These are phyloP conservation scores for Dillenia turbinata DNA, from an alignment of 164 flowering plant species.

Conservation along the genomic window DNA sequence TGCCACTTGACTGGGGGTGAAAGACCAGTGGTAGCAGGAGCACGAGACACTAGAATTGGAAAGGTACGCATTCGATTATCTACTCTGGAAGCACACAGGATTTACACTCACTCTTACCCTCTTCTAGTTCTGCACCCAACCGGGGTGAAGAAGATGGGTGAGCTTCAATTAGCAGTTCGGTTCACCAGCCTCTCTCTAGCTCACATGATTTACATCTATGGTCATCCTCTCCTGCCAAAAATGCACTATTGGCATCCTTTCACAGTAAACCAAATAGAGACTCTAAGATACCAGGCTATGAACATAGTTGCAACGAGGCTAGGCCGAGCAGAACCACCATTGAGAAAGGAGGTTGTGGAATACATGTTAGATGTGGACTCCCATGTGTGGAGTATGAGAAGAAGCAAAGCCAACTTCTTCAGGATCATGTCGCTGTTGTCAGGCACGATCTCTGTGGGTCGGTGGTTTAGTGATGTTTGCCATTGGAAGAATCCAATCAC, in stretches of 20 bases:
- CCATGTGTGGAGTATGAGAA: slow-evolving; percentile 64
- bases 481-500: slow-evolving; percentile 57
- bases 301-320: slow-evolving; percentile 48
- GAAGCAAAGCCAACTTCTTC: slow-evolving; percentile 65
- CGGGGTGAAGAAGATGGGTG: slow-evolving; percentile 63
- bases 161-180: slow-evolving; percentile 46
- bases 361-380: slow-evolving; percentile 67
- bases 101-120: slow-evolving; percentile 48
- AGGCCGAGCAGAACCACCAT: slow-evolving; percentile 53
- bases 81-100: slow-evolving; percentile 40
- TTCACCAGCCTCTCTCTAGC: slow-evolving; percentile 47
- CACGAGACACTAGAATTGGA: slow-evolving; percentile 38
- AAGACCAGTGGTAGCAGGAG: slow-evolving; percentile 10
- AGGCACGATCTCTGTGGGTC: slow-evolving; percentile 26
- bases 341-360: slow-evolving; percentile 56
- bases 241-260: slow-evolving; percentile 58
- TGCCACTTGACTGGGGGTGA: slow-evolving; percentile 33
- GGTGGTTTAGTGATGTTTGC: slow-evolving; percentile 42
- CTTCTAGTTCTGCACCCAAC: slow-evolving; percentile 51
- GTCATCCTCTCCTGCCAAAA: slow-evolving; percentile 50
- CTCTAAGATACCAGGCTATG: slow-evolving; percentile 48
- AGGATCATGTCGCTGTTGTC: slow-evolving; percentile 47
- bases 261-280: slow-evolving; percentile 53
- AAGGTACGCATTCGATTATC: slow-evolving; percentile 55
- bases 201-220: slow-evolving; percentile 38